Conservation (phyloP, 495 filamentous ascomycete genomes). For the Wilcoxina mikolae region DNA sequence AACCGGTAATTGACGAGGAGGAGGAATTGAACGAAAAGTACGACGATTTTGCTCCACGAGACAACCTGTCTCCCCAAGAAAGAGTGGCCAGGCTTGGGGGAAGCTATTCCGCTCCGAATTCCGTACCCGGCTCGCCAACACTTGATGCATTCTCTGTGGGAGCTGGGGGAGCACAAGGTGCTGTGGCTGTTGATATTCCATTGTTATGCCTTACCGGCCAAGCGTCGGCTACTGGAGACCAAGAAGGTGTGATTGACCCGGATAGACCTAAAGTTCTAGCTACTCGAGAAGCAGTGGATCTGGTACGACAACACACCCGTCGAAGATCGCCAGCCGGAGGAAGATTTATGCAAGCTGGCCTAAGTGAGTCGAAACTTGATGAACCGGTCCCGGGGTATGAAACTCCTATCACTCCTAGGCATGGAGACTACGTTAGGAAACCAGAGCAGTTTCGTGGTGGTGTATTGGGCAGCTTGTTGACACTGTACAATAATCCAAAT, state of each 20-base stretch:
- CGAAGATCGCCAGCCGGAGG: slow-evolving; percentile 13
- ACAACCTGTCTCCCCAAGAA: slow-evolving; percentile 15
- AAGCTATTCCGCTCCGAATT: slow-evolving; percentile 25
- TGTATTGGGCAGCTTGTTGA: slow-evolving; percentile 62
- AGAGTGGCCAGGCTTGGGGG: slow-evolving; percentile 15
- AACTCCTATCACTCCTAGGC: slow-evolving; percentile 16
- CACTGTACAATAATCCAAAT: slow-evolving; percentile 44
- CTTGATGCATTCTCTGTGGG: slow-evolving; percentile 14
- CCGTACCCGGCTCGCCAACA: slow-evolving; percentile 16
- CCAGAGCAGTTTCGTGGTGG: slow-evolving; percentile 61
- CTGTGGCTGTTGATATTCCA: slow-evolving; percentile 28
- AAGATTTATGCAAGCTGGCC: slow-evolving; percentile 11
- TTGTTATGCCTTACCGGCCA: slow-evolving; percentile 24
- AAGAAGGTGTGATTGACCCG: slow-evolving; percentile 17
- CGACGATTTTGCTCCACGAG: slow-evolving; percentile 9
- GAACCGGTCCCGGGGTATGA: slow-evolving; percentile 2
- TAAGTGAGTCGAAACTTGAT: neutral
- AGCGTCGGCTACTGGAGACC: slow-evolving; percentile 18
- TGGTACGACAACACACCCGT: slow-evolving; percentile 40
- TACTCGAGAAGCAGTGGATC: slow-evolving; percentile 35
- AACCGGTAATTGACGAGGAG: slow-evolving; percentile 5
- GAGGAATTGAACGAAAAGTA: slow-evolving; percentile 19
- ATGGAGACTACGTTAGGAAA: slow-evolving; percentile 51
- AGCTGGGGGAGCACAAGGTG: slow-evolving; percentile 10
- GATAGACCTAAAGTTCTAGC: slow-evolving; percentile 17